phyloP scores from a whole-genome alignment of 352 stramenopile species.

The Aphanomyces cochlioides region DNA sequence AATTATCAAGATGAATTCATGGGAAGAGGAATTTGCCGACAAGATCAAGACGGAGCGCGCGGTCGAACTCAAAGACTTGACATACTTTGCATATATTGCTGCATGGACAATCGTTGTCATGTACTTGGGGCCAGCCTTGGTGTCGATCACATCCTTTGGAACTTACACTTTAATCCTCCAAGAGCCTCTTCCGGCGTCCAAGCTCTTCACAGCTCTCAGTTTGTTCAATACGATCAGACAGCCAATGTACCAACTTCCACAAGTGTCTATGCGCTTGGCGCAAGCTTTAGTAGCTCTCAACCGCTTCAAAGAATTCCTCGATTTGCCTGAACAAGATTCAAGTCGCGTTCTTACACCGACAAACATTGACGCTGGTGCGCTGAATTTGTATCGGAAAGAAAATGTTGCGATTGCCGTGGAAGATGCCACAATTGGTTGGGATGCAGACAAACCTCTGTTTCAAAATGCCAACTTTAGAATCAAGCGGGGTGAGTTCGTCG shows the following conservation, averaged over 20 bases:
- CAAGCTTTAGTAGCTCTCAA: slow-evolving; percentile 41
- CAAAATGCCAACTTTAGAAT: slow-evolving; percentile 29
- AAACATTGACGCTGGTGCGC: neutral
- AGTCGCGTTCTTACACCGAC: slow-evolving; percentile 1
- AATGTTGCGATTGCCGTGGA: slow-evolving; percentile 47
- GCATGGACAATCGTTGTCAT: slow-evolving; percentile 29
- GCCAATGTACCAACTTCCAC: slow-evolving; percentile 40
- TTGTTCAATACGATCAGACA: slow-evolving; percentile 51
- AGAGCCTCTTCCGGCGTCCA: slow-evolving; percentile 43
- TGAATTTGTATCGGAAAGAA: neutral
- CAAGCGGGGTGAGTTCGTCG: neutral
- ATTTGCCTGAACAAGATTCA: slow-evolving; percentile 5
- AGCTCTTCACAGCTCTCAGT: slow-evolving; percentile 59
- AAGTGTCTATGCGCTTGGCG: slow-evolving; percentile 39
- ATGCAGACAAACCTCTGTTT: slow-evolving; percentile 25
- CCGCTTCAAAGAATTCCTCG: slow-evolving; percentile 43
- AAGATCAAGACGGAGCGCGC: slow-evolving; percentile 19
- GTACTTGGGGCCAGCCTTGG: slow-evolving; percentile 44
- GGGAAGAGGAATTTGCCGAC: slow-evolving; percentile 70
- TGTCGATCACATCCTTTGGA: slow-evolving; percentile 48
- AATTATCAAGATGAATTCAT: slow-evolving; percentile 95
- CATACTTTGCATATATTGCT: slow-evolving; percentile 24
- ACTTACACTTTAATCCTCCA: slow-evolving; percentile 43
- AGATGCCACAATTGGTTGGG: slow-evolving; percentile 54
- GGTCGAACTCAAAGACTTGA: slow-evolving; percentile 48